phyloP scores from a whole-genome alignment of 768 basidiomycete genomes.

The Boletus edulis region DNA sequence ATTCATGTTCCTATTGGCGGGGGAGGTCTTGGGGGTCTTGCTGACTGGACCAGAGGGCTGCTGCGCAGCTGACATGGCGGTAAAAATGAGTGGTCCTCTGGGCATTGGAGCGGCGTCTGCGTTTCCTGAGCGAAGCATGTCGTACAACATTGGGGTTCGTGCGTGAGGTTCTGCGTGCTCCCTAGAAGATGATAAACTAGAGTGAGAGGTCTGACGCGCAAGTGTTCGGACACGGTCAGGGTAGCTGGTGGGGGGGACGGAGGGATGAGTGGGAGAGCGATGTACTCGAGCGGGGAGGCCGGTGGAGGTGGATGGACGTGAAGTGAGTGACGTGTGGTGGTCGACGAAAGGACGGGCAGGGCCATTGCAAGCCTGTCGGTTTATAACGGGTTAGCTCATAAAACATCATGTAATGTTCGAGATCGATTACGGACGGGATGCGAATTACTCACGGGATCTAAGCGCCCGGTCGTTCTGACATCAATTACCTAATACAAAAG shows the following conservation, averaged over 20 bases:
- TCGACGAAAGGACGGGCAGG: background rate
- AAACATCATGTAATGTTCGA: conserved; percentile 6
- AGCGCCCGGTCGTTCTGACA: conserved; percentile 14
- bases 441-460: conserved; percentile 16
- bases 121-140: conserved; percentile 20
- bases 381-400: conserved; percentile 23
- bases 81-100: conserved; percentile 62
- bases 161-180: background rate
- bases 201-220: conserved; percentile 5
- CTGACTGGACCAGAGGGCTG: conserved; percentile 6
- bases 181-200: background rate
- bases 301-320: conserved; percentile 12
- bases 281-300: background rate
- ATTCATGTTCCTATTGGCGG: conserved; percentile 5
- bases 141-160: conserved; percentile 16
- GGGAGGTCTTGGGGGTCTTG: conserved; percentile 8
- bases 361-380: conserved; percentile 11
- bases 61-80: conserved; percentile 46
- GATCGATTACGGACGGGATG: conserved; percentile 20
- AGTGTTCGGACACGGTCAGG: conserved; percentile 9
- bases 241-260: conserved; percentile 24
- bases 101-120: conserved; percentile 24
- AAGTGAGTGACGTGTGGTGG: background rate
- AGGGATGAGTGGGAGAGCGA: conserved; percentile 8
- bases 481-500: conserved; percentile 30